Conservation (phyloP, 176 grass and related monocot species). For the Juncus inflexus region DNA sequence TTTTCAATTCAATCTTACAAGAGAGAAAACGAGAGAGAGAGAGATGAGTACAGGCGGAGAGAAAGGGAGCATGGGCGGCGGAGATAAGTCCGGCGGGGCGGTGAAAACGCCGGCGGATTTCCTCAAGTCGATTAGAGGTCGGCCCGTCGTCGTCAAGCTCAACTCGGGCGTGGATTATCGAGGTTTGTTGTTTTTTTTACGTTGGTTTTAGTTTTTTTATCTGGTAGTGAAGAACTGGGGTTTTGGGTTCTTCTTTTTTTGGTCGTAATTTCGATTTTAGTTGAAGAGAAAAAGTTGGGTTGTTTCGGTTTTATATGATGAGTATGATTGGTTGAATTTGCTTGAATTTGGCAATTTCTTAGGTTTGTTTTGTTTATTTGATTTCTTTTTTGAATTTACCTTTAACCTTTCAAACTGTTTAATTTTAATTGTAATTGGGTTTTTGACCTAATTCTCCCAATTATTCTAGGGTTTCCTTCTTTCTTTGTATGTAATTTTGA, state of each 20-base stretch:
- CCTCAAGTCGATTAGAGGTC: constrained; percentile 92
- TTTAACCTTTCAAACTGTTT: no score
- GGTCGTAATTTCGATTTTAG: constrained; percentile 1
- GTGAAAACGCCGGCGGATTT: constrained; percentile 94
- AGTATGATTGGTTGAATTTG: constrained; percentile 2
- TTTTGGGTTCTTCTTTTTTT: not conserved
- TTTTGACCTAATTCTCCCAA: no score
- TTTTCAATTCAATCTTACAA: not conserved
- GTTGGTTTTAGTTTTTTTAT: not conserved
- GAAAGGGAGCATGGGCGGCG: constrained; percentile 39
- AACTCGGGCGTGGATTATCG: constrained; percentile 94
- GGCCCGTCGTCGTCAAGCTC: constrained; percentile 94
- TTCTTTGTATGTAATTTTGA: no score
- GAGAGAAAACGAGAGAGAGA: not conserved
- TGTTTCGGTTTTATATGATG: not conserved
- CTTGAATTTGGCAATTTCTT: no score
- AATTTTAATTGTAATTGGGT: no score
- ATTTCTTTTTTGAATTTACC: no score
- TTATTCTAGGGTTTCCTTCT: no score
- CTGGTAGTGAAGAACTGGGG: no score
- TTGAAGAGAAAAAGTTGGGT: not conserved
- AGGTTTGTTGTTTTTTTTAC: constrained; percentile 32
- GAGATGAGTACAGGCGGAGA: constrained; percentile 60
- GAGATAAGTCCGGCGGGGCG: constrained; percentile 27
- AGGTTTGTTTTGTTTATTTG: no score